These are phyloP conservation scores for Pichia rugopelliculosa DNA, from an alignment of 805 yeast genomes.

Conservation along the genomic window DNA sequence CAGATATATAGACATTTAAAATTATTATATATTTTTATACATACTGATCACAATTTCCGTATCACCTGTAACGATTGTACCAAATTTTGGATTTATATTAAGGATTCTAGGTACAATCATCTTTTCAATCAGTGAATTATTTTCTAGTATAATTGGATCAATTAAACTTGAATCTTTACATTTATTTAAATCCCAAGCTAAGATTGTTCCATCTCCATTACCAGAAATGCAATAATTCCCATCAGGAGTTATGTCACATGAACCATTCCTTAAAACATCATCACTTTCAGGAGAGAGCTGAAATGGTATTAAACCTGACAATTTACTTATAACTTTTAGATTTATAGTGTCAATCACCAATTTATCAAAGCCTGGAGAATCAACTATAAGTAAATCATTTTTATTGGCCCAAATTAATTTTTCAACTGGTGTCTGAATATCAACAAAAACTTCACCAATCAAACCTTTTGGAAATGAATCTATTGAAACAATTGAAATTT, in stretches of 20 bases:
- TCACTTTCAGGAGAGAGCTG: constrained; percentile 10
- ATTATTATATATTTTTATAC: constrained; percentile 18
- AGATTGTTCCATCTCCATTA: constrained; percentile 44
- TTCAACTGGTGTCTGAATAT: constrained; percentile 3
- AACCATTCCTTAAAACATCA: constrained; percentile 43
- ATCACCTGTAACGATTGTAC: constrained; percentile 61
- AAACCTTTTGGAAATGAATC: constrained; percentile 15
- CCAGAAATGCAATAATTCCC: constrained; percentile 58
- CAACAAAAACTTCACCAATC: constrained; percentile 34
- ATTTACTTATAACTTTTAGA: constrained; percentile 18
- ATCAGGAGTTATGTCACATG: constrained; percentile 58
- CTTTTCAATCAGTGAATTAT: background rate
- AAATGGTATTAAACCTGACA: constrained; percentile 43
- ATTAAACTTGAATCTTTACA: background rate
- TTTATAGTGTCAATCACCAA: constrained; percentile 34
- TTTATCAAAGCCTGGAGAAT: constrained; percentile 47
- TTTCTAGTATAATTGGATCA: constrained; percentile 6
- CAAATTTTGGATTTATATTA: constrained; percentile 53
- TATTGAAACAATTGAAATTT: constrained; percentile 17
- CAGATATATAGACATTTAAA: constrained; percentile 53
- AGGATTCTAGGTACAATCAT: constrained; percentile 39
- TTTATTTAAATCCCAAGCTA: constrained; percentile 41
- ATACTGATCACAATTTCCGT: constrained; percentile 40
- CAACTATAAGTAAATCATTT: constrained; percentile 44
- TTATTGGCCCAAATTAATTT: constrained; percentile 45